phyloP scores from a whole-genome alignment of 106 monocot species.

The Platanthera guangdongensis region DNA sequence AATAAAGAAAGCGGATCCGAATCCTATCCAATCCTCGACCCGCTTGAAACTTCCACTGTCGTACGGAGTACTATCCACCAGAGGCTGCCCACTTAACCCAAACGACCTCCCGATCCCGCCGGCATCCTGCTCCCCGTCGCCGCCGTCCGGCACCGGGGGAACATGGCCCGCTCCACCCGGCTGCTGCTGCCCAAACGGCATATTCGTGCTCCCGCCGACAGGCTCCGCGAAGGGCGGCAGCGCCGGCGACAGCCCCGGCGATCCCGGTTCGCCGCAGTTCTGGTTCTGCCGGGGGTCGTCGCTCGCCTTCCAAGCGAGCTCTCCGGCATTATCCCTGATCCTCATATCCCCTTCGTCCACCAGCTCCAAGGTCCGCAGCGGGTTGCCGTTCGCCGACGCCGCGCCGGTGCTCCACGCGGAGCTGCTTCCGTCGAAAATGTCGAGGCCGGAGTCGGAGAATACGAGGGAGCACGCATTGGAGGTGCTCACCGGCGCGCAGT shows the following conservation, averaged over 20 bases:
- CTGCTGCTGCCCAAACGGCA: slow-evolving; percentile 6
- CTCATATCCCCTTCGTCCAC: slow-evolving; percentile 67
- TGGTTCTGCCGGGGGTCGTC: slow-evolving; percentile 45
- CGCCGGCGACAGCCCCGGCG: slow-evolving; percentile 35
- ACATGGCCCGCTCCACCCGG: too few relatives aligned
- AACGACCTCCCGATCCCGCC: not conserved
- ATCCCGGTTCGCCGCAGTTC: slow-evolving; percentile 34
- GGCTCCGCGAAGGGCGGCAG: slow-evolving; percentile 39
- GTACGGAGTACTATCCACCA: slow-evolving; percentile 28
- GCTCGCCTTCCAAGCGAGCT: slow-evolving; percentile 70
- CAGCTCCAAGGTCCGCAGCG: slow-evolving; percentile 40
- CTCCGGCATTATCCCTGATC: slow-evolving; percentile 52
- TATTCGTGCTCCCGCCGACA: slow-evolving; percentile 3
- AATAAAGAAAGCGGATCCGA: not conserved
- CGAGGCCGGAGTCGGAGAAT: slow-evolving; percentile 47
- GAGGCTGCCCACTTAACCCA: slow-evolving; percentile 19
- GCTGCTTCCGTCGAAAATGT: slow-evolving; percentile 62
- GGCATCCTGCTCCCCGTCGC: not conserved
- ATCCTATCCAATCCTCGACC: not conserved
- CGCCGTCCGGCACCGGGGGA: not conserved
- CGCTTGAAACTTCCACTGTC: slow-evolving; percentile 19
- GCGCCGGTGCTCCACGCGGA: slow-evolving; percentile 41
- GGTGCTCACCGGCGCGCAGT: slow-evolving; percentile 52
- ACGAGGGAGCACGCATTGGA: slow-evolving; percentile 53
- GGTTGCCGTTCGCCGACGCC: slow-evolving; percentile 22